Base-by-base conservation (phyloP, 2,329 filamentous ascomycete species). In the Aspergillus alliaceus region DNA sequence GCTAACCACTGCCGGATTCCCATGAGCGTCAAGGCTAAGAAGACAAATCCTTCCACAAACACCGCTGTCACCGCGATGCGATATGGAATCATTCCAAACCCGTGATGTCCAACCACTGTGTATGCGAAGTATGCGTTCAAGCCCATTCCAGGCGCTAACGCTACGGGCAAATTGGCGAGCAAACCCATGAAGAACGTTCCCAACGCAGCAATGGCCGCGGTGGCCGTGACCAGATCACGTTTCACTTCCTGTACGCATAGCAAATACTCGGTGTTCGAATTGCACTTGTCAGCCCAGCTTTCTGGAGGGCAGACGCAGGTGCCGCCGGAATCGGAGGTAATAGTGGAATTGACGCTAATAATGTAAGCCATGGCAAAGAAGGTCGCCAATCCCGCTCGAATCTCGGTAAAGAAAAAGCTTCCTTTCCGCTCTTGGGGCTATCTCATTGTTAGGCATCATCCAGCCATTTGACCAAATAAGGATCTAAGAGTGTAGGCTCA, bases 1-100 rank as follows among this genome's bases (percentile, higher is more conserved):
- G 91, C 91, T 25, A 96, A 84, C 91, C 91, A 96, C 72, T 96
- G 91, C 14, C 91, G 88, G 77, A 96, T 83, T 35, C 91, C 91
- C 52, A 93, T 80, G 34, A 96, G 72, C 1, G 91, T 91, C 39
- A 96, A 82, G 3, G 79, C 89, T 51, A 96, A 85, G 75, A 96
- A 96, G 60, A 96, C 87, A 72, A 90, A 90, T 35, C 91, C 91
- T 74, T 96, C 91, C 14, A 95, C 88, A 70, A 96, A 96, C 63
- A 95, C 91, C 53, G 91, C 91, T 4, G 91, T 95, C 35, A 96
- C 77, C 32, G 91, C 91, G 40, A 93, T 82, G 53, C 83, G 74
- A 70, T 90, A 96, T 1, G 90, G 86, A 8, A 96, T 86, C 34
- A 82, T 80, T 2, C 90, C 90, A 22, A 80, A 83, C 42, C 91